Conservation (phyloP, 306 rosid genomes). For the Vigna mungo region DNA sequence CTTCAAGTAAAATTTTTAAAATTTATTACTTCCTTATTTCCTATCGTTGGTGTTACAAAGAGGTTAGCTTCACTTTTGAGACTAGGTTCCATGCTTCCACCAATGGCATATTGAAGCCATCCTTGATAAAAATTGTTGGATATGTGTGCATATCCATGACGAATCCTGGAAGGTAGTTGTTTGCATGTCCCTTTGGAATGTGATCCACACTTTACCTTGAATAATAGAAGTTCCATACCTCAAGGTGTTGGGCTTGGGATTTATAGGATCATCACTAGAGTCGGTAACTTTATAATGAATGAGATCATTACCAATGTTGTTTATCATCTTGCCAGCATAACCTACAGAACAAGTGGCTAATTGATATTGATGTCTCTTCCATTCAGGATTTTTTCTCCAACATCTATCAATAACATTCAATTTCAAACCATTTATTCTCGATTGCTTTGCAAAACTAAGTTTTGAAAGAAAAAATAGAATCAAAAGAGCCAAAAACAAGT, state of each 20-base stretch:
- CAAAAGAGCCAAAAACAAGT: background rate
- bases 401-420: too few relatives aligned
- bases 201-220: too few relatives aligned
- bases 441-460: too few relatives aligned
- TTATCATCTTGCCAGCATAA: background rate
- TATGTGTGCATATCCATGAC: background rate
- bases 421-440: too few relatives aligned
- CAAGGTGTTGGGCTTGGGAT: background rate
- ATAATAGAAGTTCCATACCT: background rate
- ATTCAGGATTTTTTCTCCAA: too few relatives aligned
- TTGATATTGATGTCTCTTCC: too few relatives aligned
- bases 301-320: background rate
- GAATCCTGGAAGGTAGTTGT: background rate
- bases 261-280: background rate
- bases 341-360: background rate
- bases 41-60: background rate
- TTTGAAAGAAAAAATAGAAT: too few relatives aligned
- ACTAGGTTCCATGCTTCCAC: conserved; percentile 6
- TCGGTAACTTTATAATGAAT: background rate
- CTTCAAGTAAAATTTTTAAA: too few relatives aligned
- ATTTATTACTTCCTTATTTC: background rate
- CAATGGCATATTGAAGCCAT: background rate
- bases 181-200: too few relatives aligned
- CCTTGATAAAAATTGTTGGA: background rate
- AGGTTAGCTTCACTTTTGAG: background rate